Evolutionary conservation across 768 basidiomycete genomes (phyloP), one percentile per base, ranked within the genome.

Genomic region (Mycena filopes): DNA sequence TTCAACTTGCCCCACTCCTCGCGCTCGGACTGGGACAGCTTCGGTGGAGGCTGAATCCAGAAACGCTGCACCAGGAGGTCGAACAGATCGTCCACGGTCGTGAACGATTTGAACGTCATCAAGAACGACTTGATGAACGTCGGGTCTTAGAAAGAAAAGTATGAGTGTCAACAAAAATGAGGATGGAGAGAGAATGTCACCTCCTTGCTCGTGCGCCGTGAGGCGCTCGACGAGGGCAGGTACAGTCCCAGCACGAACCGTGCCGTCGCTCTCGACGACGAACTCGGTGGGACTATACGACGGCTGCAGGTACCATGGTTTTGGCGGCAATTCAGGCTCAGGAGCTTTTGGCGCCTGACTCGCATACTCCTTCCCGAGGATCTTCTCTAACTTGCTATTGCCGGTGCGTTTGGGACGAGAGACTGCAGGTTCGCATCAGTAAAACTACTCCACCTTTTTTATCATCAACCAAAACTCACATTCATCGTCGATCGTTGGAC

Each of bases 21-120:
- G 40, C 82, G 75, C 75, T 99, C 91, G 7, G 80, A 70, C 0
- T 82, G 77, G 11, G 80, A 83, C 40, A 98, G 73, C 8, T 85
- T 88, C 7, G 85, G 82, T 0, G 96, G 97, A 25, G 93, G 84
- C 51, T 86, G 82, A 28, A 96, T 90, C 70, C 85, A 83, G 79
- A 95, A 99, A 20, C 97, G 89, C 46, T 86, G 83, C 9, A 92
- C 85, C 21, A 99, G 88, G 20, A 92, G 82, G 62, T 95, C 89
- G 58, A 97, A 90, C 11, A 99, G 80, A 50, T 95, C 90, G 60
- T 93, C 87, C 47, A 93, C 81, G 7, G 89, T 90, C 18, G 93
- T 94, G 77, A 99, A 98, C 1, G 95, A 96, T 73, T 96, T 94
- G 83, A 94, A 98, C 1, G 97, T 98, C 87, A 98, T 91, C 68